Evolutionary conservation across 192 early-diverging fungal species (phyloP), one percentile per base, ranked within the genome.

Genomic region (Geranomyces michiganensis): DNA sequence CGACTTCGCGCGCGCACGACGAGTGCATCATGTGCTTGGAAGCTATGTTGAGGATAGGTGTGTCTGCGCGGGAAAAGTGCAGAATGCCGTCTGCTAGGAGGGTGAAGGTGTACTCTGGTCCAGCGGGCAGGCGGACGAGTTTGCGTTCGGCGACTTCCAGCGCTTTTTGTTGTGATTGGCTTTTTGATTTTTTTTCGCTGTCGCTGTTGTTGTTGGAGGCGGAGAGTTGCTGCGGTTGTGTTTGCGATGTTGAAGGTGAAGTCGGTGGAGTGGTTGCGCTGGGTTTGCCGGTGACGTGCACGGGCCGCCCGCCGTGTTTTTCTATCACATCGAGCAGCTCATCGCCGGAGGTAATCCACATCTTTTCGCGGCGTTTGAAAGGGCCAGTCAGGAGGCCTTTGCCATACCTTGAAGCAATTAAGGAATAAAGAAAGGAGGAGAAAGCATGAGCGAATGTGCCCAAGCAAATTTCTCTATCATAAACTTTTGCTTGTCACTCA

Each of bases 11-110:
- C 41, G 71, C 47, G 21, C 22, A 24, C 12, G 29, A 46, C 36
- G 71, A 65, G 45, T 73, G 71, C 27, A 73, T 67, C 51, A 29
- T 27, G 53, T 73, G 71, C 33, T 73, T 73, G 19, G 71, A 73
- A 4, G 56, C 53, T 9, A 67, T 55, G 26, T 67, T 51, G 21
- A 56, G 60, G n/a, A 73, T 6, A 0, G 33, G 22, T 1, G 64
- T 66, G 24, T 56, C 62, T 0, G 53, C 62, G n/a, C 53, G 62
- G n/a, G 71, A 73, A 47, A 73, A 73, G 45, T 73, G 71, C n/a
- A 73, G 41, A 27, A 51, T 33, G 21, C 63, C 71, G 43, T 67
- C 63, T 14, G 56, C 56, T 1, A 73, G 71, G 22, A 73, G 64
- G n/a, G 71, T 73, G 45, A 26, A 73, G n/a, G 71, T 73, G 48